phyloP scores from a whole-genome alignment of 2,329 filamentous ascomycete species.

The Pseudocercospora vitis region DNA sequence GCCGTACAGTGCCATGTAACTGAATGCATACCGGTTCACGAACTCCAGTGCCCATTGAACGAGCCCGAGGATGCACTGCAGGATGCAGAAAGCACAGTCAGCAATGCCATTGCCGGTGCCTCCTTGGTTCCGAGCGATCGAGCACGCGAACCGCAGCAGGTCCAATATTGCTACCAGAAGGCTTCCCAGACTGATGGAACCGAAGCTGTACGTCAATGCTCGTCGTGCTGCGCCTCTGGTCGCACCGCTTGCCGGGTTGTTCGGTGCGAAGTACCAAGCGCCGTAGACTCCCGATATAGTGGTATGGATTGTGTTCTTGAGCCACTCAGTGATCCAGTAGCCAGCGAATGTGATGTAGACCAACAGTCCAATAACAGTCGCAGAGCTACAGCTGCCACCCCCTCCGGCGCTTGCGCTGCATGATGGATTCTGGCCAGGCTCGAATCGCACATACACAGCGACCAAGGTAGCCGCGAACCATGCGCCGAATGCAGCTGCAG shows the following conservation, averaged over 20 bases:
- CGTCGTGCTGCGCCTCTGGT: conserved; percentile 82
- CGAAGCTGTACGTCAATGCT: conserved; percentile 86
- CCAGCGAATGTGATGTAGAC: conserved; percentile 87
- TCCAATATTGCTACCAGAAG: conserved; percentile 85
- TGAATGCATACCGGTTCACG: conserved; percentile 63
- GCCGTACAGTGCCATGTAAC: conserved; percentile 88
- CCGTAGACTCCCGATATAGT: conserved; percentile 87
- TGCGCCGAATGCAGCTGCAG: conserved; percentile 72
- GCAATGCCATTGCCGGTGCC: conserved; percentile 68
- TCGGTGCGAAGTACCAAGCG: conserved; percentile 82
- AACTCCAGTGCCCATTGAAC: conserved; percentile 86
- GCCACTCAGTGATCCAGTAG: conserved; percentile 91
- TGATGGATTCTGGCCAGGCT: conserved; percentile 61
- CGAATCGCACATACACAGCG: conserved; percentile 79
- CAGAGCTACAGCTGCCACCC: conserved; percentile 64
- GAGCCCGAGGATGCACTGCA: conserved; percentile 73
- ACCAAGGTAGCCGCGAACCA: conserved; percentile 88
- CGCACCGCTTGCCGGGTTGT: conserved; percentile 70
- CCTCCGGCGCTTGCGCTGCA: conserved; percentile 54
- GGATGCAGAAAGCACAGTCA: conserved; percentile 67
- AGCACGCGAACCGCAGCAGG: conserved; percentile 76
- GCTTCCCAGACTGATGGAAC: conserved; percentile 84
- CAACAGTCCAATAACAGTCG: conserved; percentile 78
- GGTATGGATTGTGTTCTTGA: conserved; percentile 91
- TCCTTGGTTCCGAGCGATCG: conserved; percentile 68